These are phyloP conservation scores for Uronychia setigera DNA, from an alignment of 73 alveolate species.

Conservation along the genomic window DNA sequence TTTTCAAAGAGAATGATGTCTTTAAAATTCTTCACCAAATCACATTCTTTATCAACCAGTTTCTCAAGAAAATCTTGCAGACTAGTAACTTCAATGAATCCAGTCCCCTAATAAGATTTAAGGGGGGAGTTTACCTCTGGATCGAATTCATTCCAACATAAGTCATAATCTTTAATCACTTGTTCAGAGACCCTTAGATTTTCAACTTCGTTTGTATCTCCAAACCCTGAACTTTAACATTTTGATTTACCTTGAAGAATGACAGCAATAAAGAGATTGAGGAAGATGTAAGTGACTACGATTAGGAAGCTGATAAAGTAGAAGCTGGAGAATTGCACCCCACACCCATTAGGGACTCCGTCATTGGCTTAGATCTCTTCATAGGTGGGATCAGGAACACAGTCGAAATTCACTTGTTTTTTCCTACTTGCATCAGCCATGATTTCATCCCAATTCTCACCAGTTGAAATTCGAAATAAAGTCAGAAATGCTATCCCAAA, in stretches of 20 bases:
- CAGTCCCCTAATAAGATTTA: conserved; percentile 17
- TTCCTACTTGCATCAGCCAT: conserved; percentile 23
- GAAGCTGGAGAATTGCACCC: neutral
- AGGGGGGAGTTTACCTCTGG: conserved; percentile 23
- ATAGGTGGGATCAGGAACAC: conserved; percentile 3
- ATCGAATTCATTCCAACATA: conserved; percentile 22
- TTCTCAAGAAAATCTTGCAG: neutral
- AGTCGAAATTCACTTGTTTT: conserved; percentile 2
- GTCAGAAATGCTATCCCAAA: conserved; percentile 31
- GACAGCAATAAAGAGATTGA: conserved; percentile 73
- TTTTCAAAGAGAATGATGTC: neutral
- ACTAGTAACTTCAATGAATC: conserved; percentile 15
- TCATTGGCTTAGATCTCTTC: conserved; percentile 20
- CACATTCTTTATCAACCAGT: conserved; percentile 16
- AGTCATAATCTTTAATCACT: conserved; percentile 13
- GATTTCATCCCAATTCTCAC: conserved; percentile 53
- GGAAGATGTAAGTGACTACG: conserved; percentile 58
- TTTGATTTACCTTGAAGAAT: conserved; percentile 59
- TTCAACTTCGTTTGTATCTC: conserved; percentile 45
- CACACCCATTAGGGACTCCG: conserved; percentile 26
- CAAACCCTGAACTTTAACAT: conserved; percentile 11
- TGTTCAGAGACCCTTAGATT: conserved; percentile 27
- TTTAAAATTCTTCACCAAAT: conserved; percentile 1
- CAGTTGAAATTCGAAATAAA: conserved; percentile 41
- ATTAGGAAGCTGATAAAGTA: conserved; percentile 27